These are phyloP conservation scores for Aureobasidium lini DNA, from an alignment of 2,329 filamentous ascomycete species.

Conservation along the genomic window DNA sequence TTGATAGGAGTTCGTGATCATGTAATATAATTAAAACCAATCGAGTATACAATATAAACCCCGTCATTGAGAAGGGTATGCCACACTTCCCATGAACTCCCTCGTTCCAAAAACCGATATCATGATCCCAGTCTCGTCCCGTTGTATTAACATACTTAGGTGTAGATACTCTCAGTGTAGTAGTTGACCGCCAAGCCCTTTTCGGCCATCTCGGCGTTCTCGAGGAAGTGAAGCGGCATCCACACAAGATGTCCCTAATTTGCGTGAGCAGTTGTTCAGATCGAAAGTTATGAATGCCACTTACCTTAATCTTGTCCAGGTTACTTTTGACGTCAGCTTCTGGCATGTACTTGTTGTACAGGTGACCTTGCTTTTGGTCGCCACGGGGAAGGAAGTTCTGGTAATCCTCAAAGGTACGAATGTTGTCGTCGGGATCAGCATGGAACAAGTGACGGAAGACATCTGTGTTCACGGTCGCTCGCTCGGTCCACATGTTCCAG, in stretches of 20 bases:
- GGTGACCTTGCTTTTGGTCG: conserved; percentile 65
- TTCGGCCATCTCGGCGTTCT: conserved; percentile 83
- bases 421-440: conserved; percentile 80
- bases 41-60: neutral
- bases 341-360: conserved; percentile 73
- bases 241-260: conserved; percentile 75
- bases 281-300: neutral
- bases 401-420: conserved; percentile 87
- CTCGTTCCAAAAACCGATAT: neutral
- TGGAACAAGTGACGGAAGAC: conserved; percentile 77
- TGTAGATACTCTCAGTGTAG: conserved; percentile 81
- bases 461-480: conserved; percentile 63
- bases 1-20: neutral
- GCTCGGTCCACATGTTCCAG: conserved; percentile 59
- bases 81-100: neutral
- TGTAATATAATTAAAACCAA: neutral
- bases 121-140: neutral
- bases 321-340: conserved; percentile 65
- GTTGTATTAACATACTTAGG: conserved; percentile 34
- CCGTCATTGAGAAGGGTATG: neutral
- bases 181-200: conserved; percentile 77
- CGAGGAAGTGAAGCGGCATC: conserved; percentile 87
- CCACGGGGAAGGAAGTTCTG: conserved; percentile 62
- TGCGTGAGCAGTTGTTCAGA: neutral
- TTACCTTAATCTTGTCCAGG: conserved; percentile 57